Conservation (phyloP, 2,329 filamentous ascomycete species). For the Tympanopsis confertula region DNA sequence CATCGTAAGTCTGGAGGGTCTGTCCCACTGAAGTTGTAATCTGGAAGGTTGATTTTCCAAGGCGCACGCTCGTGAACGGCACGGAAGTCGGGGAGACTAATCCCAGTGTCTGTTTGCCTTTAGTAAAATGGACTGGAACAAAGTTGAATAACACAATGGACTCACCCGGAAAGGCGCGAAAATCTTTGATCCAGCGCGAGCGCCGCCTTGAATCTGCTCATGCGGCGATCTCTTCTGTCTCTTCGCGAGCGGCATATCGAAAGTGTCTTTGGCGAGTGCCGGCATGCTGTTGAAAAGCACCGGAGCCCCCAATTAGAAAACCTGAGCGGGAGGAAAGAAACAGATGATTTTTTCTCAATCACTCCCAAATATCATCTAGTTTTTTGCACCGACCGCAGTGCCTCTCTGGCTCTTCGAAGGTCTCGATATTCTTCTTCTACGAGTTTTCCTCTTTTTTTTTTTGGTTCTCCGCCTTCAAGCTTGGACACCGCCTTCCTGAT, state of each 20-base stretch:
- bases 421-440: too few species aligned
- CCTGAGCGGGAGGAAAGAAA: too few species aligned
- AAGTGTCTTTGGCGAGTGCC: not conserved
- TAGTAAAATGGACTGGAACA: slow-evolving; percentile 2
- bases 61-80: not conserved
- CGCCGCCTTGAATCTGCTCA: not conserved
- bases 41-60: slow-evolving; percentile 6
- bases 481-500: too few species aligned
- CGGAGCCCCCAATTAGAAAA: too few species aligned
- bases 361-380: too few species aligned
- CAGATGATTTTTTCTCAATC: too few species aligned
- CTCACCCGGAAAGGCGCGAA: not conserved
- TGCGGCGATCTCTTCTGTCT: not conserved
- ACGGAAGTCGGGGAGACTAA: slow-evolving; percentile 4
- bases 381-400: too few species aligned
- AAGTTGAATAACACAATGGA: too few species aligned
- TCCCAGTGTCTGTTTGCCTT: not conserved
- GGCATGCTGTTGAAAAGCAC: too few species aligned
- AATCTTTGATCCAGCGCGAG: not conserved
- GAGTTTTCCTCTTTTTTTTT: too few species aligned
- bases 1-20: slow-evolving; percentile 79
- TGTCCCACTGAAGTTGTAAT: slow-evolving; percentile 69
- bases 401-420: too few species aligned
- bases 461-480: too few species aligned
- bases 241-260: not conserved